Percentiles rank a stretch among this genome's conserved stretches.
These are phyloP conservation scores for Rhizopogon hawkerae DNA, from an alignment of 1,284 basidiomycete species.

Conservation along the genomic window DNA sequence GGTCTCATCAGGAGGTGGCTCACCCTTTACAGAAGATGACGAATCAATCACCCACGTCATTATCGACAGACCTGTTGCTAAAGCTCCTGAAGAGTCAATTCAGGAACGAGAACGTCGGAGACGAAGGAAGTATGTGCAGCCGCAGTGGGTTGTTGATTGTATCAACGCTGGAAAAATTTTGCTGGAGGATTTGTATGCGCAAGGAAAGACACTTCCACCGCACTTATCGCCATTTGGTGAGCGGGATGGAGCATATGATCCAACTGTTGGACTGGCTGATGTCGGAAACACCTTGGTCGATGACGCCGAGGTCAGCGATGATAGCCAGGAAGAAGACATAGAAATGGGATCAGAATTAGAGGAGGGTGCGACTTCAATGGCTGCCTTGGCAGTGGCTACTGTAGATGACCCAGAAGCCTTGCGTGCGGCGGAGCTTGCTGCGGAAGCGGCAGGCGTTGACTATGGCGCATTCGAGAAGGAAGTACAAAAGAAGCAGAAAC, in stretches of 20 bases:
- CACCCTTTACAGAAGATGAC: constrained; percentile 66
- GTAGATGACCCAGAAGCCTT: constrained; percentile 63
- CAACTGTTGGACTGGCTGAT: constrained; percentile 38
- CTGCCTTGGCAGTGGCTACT: constrained; percentile 42
- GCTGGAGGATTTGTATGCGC: constrained; percentile 79
- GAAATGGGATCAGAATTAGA: constrained; percentile 28
- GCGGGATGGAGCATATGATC: constrained; percentile 70
- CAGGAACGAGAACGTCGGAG: constrained; percentile 56
- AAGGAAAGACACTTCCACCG: constrained; percentile 85
- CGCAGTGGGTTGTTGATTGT: constrained; percentile 97
- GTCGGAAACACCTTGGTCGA: constrained; percentile 30
- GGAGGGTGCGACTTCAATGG: constrained; percentile 32
- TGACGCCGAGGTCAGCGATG: constrained; percentile 33
- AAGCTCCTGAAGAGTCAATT: constrained; percentile 41
- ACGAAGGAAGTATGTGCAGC: constrained; percentile 86
- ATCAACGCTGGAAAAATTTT: constrained; percentile 84
- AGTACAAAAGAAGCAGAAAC: constrained; percentile 61
- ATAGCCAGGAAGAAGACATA: constrained; percentile 27
- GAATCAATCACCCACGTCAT: constrained; percentile 92
- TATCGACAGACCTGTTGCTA: constrained; percentile 76
- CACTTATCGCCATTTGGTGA: constrained; percentile 96
- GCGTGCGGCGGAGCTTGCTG: constrained; percentile 87
- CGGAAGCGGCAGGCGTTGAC: constrained; percentile 84
- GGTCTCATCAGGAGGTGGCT: constrained; percentile 76
- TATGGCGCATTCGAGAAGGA: constrained; percentile 78